A percentile compares a stretch with the other conserved stretches of the same genome.
Conservation (phyloP, 2,329 filamentous ascomycete genomes). For the Fusarium hainanense region DNA sequence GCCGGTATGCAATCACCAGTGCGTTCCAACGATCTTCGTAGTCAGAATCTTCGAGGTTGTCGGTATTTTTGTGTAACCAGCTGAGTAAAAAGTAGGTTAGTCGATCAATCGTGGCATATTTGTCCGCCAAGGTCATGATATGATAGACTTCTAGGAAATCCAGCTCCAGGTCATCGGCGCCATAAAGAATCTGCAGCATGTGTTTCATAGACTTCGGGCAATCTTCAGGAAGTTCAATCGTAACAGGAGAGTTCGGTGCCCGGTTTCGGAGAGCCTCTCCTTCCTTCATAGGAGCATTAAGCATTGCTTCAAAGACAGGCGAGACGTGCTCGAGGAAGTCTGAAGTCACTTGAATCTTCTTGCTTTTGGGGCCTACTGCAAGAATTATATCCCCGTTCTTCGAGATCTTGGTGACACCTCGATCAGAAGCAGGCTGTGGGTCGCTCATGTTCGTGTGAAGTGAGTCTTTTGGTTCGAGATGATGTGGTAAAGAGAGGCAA, state of each 20-base stretch:
- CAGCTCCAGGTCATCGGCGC: background rate
- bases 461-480: too few species aligned
- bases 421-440: too few species aligned
- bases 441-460: too few species aligned
- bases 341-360: background rate
- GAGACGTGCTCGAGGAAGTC: background rate
- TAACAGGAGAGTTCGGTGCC: accelerated
- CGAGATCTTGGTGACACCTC: background rate
- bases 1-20: too few species aligned
- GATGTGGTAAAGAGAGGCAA: background rate
- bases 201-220: accelerated
- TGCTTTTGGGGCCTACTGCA: background rate
- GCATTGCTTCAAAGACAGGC: conserved; percentile 3
- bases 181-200: background rate
- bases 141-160: too few species aligned
- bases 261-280: background rate
- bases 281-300: background rate
- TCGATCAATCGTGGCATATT: background rate
- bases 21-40: too few species aligned
- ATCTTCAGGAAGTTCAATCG: background rate
- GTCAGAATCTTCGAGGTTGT: too few species aligned
- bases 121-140: background rate
- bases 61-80: too few species aligned
- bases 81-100: too few species aligned
- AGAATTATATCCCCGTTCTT: background rate